Percentiles rank a stretch among this genome's conserved stretches.
phyloP scores from a whole-genome alignment of 2,329 filamentous ascomycete genomes.

The Apiospora koreana region DNA sequence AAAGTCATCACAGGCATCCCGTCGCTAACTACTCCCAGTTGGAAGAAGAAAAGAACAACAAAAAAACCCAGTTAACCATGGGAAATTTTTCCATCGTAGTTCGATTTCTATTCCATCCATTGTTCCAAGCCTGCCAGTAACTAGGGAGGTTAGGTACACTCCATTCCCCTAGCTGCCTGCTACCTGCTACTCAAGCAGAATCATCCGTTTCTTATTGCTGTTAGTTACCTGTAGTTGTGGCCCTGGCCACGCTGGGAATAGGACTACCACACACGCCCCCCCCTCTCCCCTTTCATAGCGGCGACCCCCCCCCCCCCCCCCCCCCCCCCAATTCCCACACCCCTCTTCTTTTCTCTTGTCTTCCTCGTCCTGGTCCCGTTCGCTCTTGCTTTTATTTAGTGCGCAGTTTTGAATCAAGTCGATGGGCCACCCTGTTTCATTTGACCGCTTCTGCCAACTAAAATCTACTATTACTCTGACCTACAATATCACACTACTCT shows the following conservation, averaged over 20 bases:
- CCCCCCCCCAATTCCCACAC: conserved; percentile 3
- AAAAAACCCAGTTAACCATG: no score
- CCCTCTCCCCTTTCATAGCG: neutral
- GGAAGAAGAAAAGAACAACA: neutral
- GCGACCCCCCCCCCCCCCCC: neutral
- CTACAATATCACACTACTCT: conserved; percentile 8
- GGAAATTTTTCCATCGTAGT: conserved; percentile 6
- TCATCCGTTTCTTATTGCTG: neutral
- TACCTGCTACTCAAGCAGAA: neutral
- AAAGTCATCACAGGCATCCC: conserved; percentile 3
- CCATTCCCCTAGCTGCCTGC: neutral
- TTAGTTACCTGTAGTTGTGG: neutral
- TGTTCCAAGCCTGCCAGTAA: neutral
- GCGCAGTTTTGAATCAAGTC: conserved; percentile 18
- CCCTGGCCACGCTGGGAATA: neutral
- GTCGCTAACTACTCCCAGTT: conserved; percentile 1
- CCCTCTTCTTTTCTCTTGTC: conserved; percentile 10
- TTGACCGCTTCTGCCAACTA: conserved; percentile 13
- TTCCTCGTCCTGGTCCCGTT: conserved; percentile 11
- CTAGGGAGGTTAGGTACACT: conserved; percentile 9
- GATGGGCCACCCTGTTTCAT: conserved; percentile 16
- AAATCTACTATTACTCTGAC: conserved; percentile 9
- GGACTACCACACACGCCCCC: neutral
- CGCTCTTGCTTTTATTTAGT: conserved; percentile 15
- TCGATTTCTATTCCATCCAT: conserved; percentile 8